Conservation (phyloP, 225 moss, liverwort and hornwort genomes). For the Pleurozium schreberi region DNA sequence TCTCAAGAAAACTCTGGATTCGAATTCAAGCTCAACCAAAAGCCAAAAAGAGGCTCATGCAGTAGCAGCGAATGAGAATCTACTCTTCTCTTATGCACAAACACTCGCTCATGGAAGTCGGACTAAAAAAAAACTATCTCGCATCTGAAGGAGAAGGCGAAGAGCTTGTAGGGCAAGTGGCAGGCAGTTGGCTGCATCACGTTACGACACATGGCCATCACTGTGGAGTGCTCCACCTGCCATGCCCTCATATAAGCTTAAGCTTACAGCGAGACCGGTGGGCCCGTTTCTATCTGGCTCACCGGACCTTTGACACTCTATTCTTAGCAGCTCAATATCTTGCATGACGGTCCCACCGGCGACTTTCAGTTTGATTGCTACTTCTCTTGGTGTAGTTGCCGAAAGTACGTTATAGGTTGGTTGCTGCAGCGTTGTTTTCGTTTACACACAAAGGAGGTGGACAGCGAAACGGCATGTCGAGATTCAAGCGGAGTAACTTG, state of each 20-base stretch:
- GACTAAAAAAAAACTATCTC: neutral
- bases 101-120: neutral
- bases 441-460: neutral
- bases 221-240: neutral
- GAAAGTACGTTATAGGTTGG: neutral
- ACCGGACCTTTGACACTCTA: neutral
- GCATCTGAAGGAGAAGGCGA: neutral
- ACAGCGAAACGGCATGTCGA: conserved; percentile 6
- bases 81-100: neutral
- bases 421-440: neutral
- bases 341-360: neutral
- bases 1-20: neutral
- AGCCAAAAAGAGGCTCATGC: neutral
- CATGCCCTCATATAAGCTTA: too few relatives aligned
- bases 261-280: neutral
- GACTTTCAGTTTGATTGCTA: neutral
- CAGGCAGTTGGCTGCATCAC: neutral
- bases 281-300: neutral
- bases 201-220: neutral
- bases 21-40: neutral
- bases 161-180: neutral
- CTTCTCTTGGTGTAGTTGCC: neutral
- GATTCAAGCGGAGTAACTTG: neutral
- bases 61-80: neutral
- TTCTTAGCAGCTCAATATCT: neutral